A percentile compares a stretch with the other conserved stretches of the same genome.
These are phyloP conservation scores for Paecilomyces sp. DNA, from an alignment of 2,329 filamentous ascomycete genomes.

Conservation along the genomic window DNA sequence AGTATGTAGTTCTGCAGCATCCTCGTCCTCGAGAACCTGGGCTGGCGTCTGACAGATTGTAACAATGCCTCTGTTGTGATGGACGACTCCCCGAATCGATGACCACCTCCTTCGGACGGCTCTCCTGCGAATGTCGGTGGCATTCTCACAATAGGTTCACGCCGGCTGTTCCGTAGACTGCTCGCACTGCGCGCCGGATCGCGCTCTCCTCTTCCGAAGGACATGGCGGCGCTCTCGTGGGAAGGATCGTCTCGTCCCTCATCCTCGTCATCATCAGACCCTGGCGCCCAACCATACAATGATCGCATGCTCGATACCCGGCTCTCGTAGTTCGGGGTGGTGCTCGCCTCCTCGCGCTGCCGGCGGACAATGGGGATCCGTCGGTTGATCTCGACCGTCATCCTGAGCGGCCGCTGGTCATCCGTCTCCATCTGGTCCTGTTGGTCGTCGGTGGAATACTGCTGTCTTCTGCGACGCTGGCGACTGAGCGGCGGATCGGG, in stretches of 20 bases:
- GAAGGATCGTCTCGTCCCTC: constrained; percentile 22
- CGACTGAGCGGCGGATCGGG: constrained; percentile 22
- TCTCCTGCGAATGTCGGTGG: constrained; percentile 14
- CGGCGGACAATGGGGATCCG: constrained; percentile 30
- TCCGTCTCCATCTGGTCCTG: constrained; percentile 31
- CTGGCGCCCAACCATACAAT: constrained; percentile 56
- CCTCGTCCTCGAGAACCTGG: constrained; percentile 29
- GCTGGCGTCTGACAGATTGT: constrained; percentile 34
- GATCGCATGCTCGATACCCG: constrained; percentile 47
- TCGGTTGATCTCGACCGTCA: constrained; percentile 35
- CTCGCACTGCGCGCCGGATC: constrained; percentile 12
- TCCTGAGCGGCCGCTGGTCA: constrained; percentile 18
- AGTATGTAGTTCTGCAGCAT: constrained; percentile 33
- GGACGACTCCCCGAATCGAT: constrained; percentile 14
- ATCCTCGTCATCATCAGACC: constrained; percentile 29
- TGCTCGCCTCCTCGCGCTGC: constrained; percentile 36
- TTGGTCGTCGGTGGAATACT: constrained; percentile 17
- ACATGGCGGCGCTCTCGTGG: constrained; percentile 19
- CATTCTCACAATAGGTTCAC: constrained; percentile 13
- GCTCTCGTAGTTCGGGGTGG: constrained; percentile 47
- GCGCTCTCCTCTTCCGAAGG: constrained; percentile 19
- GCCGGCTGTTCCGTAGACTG: constrained; percentile 16
- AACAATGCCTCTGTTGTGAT: constrained; percentile 30
- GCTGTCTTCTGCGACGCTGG: constrained; percentile 25
- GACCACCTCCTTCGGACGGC: constrained; percentile 14